These are phyloP conservation scores for Cyberlindnera veronae DNA, from an alignment of 805 yeast genomes.

Conservation along the genomic window DNA sequence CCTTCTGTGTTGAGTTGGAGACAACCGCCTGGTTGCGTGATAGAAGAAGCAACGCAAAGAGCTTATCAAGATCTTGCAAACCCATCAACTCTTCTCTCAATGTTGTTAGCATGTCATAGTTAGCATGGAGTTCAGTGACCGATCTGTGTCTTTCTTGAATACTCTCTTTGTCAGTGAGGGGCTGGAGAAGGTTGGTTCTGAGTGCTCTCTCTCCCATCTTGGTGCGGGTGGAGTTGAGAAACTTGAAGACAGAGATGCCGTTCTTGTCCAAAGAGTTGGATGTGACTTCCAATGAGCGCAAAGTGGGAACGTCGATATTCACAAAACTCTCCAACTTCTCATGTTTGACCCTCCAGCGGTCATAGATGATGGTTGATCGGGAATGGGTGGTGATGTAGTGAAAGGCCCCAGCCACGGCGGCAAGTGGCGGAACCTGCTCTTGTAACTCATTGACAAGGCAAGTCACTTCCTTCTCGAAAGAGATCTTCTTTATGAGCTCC, in stretches of 20 bases:
- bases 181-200: constrained; percentile 43
- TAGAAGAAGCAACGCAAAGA: constrained; percentile 36
- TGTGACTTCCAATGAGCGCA: constrained; percentile 36
- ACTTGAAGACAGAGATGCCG: constrained; percentile 34
- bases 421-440: constrained; percentile 30
- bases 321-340: constrained; percentile 39
- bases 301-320: constrained; percentile 40
- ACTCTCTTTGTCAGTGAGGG: constrained; percentile 37
- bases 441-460: constrained; percentile 25
- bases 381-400: constrained; percentile 22
- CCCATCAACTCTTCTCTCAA: constrained; percentile 25
- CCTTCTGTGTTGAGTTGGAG: constrained; percentile 32
- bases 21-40: constrained; percentile 26
- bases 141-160: constrained; percentile 35
- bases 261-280: constrained; percentile 31
- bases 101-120: constrained; percentile 17
- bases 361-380: constrained; percentile 17
- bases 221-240: constrained; percentile 38
- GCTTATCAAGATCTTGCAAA: constrained; percentile 38
- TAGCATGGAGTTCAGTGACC: constrained; percentile 33
- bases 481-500: constrained; percentile 13
- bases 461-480: constrained; percentile 22
- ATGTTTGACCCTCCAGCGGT: constrained; percentile 34
- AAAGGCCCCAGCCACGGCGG: constrained; percentile 34
- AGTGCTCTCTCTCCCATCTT: constrained; percentile 45